Base-by-base conservation (phyloP, 352 stramenopile genomes). In the Phytophthora chlamydospora region DNA sequence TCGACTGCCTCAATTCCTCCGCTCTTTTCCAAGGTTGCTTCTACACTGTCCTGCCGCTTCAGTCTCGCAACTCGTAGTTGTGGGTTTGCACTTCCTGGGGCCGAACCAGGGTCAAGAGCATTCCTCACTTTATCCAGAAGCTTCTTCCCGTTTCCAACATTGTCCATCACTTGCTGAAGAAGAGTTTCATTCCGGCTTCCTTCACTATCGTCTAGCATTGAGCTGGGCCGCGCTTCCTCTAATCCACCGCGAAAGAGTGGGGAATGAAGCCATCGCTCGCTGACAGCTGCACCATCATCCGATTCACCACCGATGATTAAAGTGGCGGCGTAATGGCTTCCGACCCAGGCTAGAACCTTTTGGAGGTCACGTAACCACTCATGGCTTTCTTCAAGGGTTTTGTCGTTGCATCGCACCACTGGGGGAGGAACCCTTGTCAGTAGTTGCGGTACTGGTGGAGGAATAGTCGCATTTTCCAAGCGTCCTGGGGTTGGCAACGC, bases 21-120 rank as follows among this genome's bases (percentile, higher is more conserved):
- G 58, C 86, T 96, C 41, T 95, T 95, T 62, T 96, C 85, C 7
- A 96, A 62, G 19, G 80, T 83, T 5, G 79, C 81, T 51, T 96
- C 88, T 3, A 96, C 78, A 52, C 88, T 96, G 41, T 96, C 85
- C 61, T 94, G 81, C 10, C 88, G 71, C 49, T 90, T 93, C 17
- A 96, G 50, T 6, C 73, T 76, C 13, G 76, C 81, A 13, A 73
- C 75, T 40, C 84, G 71, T 10, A 95, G 57, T 38, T 93, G 83
- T 21, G 76, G 78, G 44, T 94, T 93, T 21, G 45, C 52, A n/a
- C 64, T 59, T 8, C 75, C 53, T 34, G 59, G 56, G 14, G 42
- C 61, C 9, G 73, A 68, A 27, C 69, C 61, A 19, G 80, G 79
- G 52, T 96, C 84, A 1, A 95, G 14, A 27, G 80, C 84, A 42